Conservation (phyloP, 208 protist species). For the Herpetomonas tarakana region DNA sequence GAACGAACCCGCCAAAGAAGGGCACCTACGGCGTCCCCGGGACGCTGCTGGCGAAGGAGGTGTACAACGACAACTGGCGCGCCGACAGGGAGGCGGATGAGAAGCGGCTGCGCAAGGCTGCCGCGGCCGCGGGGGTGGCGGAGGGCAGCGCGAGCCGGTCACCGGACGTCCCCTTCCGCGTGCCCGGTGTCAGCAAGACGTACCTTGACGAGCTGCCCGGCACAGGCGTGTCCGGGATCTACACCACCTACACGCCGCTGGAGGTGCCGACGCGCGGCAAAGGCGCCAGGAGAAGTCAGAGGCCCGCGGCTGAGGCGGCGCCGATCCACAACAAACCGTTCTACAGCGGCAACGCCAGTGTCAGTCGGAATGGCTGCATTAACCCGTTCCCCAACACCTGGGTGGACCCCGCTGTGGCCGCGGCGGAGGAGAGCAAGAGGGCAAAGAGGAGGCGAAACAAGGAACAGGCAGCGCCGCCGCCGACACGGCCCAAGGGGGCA, state of each 20-base stretch:
- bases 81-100: slow-evolving; percentile 15
- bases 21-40: slow-evolving; percentile 80
- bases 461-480: slow-evolving; percentile 21
- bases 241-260: slow-evolving; percentile 34
- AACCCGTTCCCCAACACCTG: slow-evolving; percentile 76
- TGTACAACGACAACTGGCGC: slow-evolving; percentile 73
- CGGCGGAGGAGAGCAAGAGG: slow-evolving; percentile 20
- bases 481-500: slow-evolving; percentile 22
- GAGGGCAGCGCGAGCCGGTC: slow-evolving; percentile 24
- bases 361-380: slow-evolving; percentile 52
- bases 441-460: slow-evolving; percentile 27
- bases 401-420: slow-evolving; percentile 31
- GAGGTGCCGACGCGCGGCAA: slow-evolving; percentile 27
- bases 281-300: slow-evolving; percentile 20
- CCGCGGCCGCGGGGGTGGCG: slow-evolving; percentile 10
- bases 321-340: slow-evolving; percentile 47
- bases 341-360: slow-evolving; percentile 21
- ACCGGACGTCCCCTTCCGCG: slow-evolving; percentile 60
- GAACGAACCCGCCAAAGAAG: slow-evolving; percentile 74
- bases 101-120: slow-evolving; percentile 7
- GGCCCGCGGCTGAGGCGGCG: slow-evolving; percentile 6
- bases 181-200: slow-evolving; percentile 41
- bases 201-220: slow-evolving; percentile 73
- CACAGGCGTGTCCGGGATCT: slow-evolving; percentile 75
- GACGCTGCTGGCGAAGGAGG: slow-evolving; percentile 46